phyloP scores from a whole-genome alignment of 306 rosid species.

The Chamaecrista fasciculata region DNA sequence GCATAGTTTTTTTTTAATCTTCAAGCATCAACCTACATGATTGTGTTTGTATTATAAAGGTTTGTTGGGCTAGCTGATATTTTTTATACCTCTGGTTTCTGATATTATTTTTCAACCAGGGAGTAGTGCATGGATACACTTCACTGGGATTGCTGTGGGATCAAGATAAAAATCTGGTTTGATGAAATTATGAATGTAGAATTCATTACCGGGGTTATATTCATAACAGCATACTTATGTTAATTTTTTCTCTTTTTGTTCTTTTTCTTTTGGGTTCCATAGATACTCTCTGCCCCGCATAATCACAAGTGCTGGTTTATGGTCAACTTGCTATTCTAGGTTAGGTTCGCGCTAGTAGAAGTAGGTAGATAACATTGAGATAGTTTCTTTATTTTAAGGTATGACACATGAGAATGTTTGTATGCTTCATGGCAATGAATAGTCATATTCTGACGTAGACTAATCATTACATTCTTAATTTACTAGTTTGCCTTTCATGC shows the following conservation, averaged over 20 bases:
- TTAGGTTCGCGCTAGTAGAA: slow-evolving; percentile 1
- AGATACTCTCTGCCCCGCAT: background rate
- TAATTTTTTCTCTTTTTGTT: background rate
- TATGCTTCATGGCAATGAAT: background rate
- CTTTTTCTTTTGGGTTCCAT: background rate
- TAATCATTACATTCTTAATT: slow-evolving; percentile 5
- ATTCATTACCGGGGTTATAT: slow-evolving; percentile 20
- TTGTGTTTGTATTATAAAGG: background rate
- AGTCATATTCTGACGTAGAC: background rate
- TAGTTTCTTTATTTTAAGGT: slow-evolving; percentile 11
- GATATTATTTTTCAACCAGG: slow-evolving; percentile 29
- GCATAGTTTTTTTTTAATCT: background rate
- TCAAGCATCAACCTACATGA: slow-evolving; percentile 13
- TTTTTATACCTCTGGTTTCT: background rate
- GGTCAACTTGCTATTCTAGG: slow-evolving; percentile 26
- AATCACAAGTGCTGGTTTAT: slow-evolving; percentile 1
- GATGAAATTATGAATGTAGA: slow-evolving; percentile 13
- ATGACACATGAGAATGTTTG: slow-evolving; percentile 13
- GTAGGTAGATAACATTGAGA: slow-evolving; percentile 29
- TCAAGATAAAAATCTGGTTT: slow-evolving; percentile 24
- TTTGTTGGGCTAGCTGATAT: background rate
- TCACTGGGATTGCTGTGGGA: slow-evolving; percentile 31
- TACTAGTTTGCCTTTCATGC: background rate
- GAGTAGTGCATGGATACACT: slow-evolving; percentile 27
- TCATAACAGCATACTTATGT: background rate